These are phyloP conservation scores for Phaseolus lunatus DNA, from an alignment of 306 rosid genomes.

Conservation along the genomic window DNA sequence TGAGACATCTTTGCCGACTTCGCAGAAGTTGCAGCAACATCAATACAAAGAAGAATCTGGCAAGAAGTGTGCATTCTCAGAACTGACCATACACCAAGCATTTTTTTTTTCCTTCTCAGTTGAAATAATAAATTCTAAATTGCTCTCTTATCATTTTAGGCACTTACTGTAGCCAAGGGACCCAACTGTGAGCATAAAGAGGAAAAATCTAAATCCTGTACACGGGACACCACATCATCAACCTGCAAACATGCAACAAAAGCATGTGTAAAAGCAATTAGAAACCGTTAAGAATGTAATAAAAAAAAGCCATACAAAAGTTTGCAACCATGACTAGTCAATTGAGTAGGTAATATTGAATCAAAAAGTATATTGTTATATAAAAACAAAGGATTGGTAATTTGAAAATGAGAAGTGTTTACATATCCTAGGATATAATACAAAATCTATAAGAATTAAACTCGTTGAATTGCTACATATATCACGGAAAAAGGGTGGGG, in stretches of 20 bases:
- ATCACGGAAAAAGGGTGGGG: background rate
- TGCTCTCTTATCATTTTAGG: conserved; percentile 31
- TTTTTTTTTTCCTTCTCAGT: conserved; percentile 5
- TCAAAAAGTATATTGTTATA: conserved; percentile 32
- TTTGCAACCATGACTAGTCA: conserved; percentile 30
- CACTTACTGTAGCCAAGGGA: conserved; percentile 87
- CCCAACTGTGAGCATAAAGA: conserved; percentile 91
- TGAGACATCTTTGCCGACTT: conserved; percentile 82
- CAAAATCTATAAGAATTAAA: conserved; percentile 34
- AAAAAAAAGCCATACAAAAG: conserved; percentile 32
- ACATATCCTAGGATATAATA: conserved; percentile 26
- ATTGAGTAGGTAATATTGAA: conserved; percentile 6
- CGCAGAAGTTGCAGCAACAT: conserved; percentile 93
- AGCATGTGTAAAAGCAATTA: background rate
- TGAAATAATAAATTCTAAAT: conserved; percentile 38
- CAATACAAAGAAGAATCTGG: conserved; percentile 97
- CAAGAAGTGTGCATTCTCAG: conserved; percentile 53
- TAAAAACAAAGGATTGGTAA: conserved; percentile 25
- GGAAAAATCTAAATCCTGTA: conserved; percentile 88
- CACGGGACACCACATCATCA: conserved; percentile 88
- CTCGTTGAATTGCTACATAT: conserved; percentile 1
- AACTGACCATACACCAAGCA: conserved; percentile 44
- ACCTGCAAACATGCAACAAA: conserved; percentile 59
- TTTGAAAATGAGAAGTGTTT: conserved; percentile 39
- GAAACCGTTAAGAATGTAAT: conserved; percentile 23